Evolutionary conservation across 768 basidiomycete species (phyloP).

Genomic region (Candolleomyces aberdarensis): DNA sequence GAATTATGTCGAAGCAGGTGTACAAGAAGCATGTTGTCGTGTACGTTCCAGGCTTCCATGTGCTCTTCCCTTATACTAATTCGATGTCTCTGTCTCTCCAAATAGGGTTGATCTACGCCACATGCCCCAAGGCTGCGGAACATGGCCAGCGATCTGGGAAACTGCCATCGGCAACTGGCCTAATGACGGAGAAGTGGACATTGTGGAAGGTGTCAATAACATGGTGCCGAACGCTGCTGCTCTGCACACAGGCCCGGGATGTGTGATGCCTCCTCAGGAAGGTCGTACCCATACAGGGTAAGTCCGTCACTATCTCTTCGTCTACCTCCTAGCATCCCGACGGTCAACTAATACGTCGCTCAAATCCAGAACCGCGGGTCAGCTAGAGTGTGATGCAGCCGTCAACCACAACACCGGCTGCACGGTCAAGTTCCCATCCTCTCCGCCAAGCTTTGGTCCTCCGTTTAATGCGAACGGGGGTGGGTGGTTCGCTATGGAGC

Average conservation of each 20-base stretch:
- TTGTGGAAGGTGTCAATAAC: slow-evolving; percentile 41
- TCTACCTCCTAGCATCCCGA: slow-evolving; percentile 55
- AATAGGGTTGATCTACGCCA: slow-evolving; percentile 33
- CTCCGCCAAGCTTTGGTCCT: slow-evolving; percentile 49
- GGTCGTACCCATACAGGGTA: slow-evolving; percentile 34
- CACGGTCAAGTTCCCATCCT: slow-evolving; percentile 25
- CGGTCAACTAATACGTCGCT: slow-evolving; percentile 23
- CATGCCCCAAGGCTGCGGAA: slow-evolving; percentile 37
- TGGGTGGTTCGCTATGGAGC: slow-evolving; percentile 66
- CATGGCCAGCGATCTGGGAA: slow-evolving; percentile 55
- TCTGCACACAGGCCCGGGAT: slow-evolving; percentile 35
- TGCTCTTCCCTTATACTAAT: neutral
- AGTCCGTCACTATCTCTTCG: slow-evolving; percentile 55
- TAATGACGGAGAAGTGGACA: slow-evolving; percentile 36
- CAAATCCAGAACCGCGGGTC: slow-evolving; percentile 23
- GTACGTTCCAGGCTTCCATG: slow-evolving; percentile 27
- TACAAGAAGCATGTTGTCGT: slow-evolving; percentile 53
- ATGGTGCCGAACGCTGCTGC: slow-evolving; percentile 33
- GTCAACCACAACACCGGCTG: slow-evolving; percentile 27
- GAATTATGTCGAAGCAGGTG: slow-evolving; percentile 47
- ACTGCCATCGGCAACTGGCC: slow-evolving; percentile 52
- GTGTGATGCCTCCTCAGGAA: slow-evolving; percentile 21
- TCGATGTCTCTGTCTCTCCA: neutral
- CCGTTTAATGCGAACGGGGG: slow-evolving; percentile 58
- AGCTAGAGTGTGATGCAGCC: slow-evolving; percentile 40